These are phyloP conservation scores for Penicillium canescens DNA, from an alignment of 495 filamentous ascomycete genomes.

Conservation along the genomic window DNA sequence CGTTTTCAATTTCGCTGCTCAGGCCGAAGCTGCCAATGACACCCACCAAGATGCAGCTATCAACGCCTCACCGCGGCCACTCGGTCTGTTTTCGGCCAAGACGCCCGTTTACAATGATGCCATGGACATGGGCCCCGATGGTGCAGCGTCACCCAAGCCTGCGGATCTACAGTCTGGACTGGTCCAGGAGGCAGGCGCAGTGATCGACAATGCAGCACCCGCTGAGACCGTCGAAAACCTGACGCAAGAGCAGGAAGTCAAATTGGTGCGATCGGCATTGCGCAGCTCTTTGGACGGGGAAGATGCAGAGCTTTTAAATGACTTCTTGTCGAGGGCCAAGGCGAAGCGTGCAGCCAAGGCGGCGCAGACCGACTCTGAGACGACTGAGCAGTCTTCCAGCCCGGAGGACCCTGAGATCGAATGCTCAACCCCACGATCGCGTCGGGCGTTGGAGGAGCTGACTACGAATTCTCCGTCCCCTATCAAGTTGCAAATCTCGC, in stretches of 20 bases:
- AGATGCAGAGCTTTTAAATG: constrained; percentile 60
- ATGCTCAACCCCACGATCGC: constrained; percentile 40
- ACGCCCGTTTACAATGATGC: constrained; percentile 17
- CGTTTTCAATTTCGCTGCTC: background rate
- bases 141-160: constrained; percentile 6
- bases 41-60: constrained; percentile 11
- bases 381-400: constrained; percentile 14
- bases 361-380: constrained; percentile 22
- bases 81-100: constrained; percentile 5
- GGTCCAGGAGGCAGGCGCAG: constrained; percentile 2
- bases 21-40: constrained; percentile 10
- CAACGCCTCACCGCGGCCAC: constrained; percentile 10
- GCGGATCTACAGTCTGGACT: constrained; percentile 9
- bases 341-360: constrained; percentile 58
- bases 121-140: constrained; percentile 1
- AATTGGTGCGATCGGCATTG: constrained; percentile 41
- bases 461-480: constrained; percentile 57
- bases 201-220: constrained; percentile 5
- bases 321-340: constrained; percentile 60
- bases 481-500: constrained; percentile 37
- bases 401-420: constrained; percentile 25
- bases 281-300: constrained; percentile 51
- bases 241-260: constrained; percentile 36
- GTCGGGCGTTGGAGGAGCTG: constrained; percentile 51
- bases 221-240: constrained; percentile 23